Percentiles rank a stretch among this genome's conserved stretches.
These are phyloP conservation scores for Floccularia luteovirens DNA, from an alignment of 768 basidiomycete species.

Conservation along the genomic window DNA sequence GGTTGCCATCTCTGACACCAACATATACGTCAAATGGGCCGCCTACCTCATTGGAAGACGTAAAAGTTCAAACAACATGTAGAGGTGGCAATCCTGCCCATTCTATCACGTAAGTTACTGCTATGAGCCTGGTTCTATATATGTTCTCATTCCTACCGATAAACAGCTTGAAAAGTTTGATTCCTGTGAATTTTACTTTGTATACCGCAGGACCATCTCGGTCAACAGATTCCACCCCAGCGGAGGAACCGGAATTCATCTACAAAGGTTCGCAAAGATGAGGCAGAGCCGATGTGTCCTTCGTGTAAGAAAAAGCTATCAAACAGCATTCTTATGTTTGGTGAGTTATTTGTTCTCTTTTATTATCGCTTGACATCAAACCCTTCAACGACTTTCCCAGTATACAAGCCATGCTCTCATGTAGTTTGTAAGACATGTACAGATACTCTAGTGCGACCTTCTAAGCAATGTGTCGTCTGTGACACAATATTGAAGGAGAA, in stretches of 20 bases:
- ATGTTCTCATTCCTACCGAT: slow-evolving; percentile 5
- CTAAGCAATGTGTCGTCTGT: slow-evolving; percentile 84
- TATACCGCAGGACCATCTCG: slow-evolving; percentile 29
- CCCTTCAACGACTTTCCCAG: slow-evolving; percentile 24
- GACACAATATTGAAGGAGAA: slow-evolving; percentile 56
- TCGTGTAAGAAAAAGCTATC: slow-evolving; percentile 83
- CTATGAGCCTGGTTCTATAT: slow-evolving; percentile 1
- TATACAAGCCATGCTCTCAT: slow-evolving; percentile 84
- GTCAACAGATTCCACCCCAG: slow-evolving; percentile 29
- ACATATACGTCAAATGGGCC: slow-evolving; percentile 58
- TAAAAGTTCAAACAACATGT: slow-evolving; percentile 87
- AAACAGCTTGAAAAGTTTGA: slow-evolving; percentile 74
- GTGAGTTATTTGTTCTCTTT: slow-evolving; percentile 33
- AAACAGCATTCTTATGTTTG: slow-evolving; percentile 63
- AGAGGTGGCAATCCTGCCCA: slow-evolving; percentile 76
- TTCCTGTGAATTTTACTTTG: slow-evolving; percentile 74
- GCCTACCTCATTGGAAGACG: slow-evolving; percentile 63
- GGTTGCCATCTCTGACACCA: slow-evolving; percentile 91
- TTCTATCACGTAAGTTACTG: slow-evolving; percentile 55
- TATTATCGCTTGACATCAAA: background rate
- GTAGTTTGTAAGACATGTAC: slow-evolving; percentile 89
- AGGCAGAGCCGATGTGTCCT: slow-evolving; percentile 69
- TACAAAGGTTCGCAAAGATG: slow-evolving; percentile 39
- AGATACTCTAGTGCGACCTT: slow-evolving; percentile 74
- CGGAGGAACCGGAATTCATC: slow-evolving; percentile 10